These are phyloP conservation scores for Leishmania tropica DNA, from an alignment of 208 protist species.

Conservation along the genomic window DNA sequence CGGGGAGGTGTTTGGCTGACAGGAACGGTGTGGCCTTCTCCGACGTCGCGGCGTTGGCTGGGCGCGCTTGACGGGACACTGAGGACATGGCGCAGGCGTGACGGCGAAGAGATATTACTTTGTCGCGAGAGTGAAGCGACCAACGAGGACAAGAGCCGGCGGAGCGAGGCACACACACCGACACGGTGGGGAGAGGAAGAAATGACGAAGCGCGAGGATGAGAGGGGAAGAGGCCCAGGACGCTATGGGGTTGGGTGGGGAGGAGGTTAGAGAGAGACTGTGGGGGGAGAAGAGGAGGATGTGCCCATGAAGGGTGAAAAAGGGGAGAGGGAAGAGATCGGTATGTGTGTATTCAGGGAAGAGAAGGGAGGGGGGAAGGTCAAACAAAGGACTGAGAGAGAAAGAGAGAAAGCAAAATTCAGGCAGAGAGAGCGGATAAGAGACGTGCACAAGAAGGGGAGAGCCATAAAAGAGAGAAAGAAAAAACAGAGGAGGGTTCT, in stretches of 20 bases:
- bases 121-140: background rate
- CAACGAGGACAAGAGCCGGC: background rate
- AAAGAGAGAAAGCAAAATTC: background rate
- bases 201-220: background rate
- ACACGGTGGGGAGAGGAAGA: background rate
- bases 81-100: background rate
- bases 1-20: slow-evolving; percentile 20
- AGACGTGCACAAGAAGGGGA: background rate
- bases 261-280: background rate
- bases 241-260: background rate
- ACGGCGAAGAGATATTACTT: background rate
- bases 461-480: background rate
- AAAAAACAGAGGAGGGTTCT: background rate
- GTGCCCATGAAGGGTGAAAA: background rate
- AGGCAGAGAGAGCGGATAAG: background rate
- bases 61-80: background rate
- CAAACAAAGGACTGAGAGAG: background rate
- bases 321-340: background rate
- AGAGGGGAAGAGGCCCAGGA: background rate
- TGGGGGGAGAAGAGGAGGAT: too few species aligned
- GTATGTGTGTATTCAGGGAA: background rate
- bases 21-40: background rate
- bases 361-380: background rate
- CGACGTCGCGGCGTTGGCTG: background rate
- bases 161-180: background rate